Conservation (phyloP, 208 protist genomes). For the Leishmania lainsoni region DNA sequence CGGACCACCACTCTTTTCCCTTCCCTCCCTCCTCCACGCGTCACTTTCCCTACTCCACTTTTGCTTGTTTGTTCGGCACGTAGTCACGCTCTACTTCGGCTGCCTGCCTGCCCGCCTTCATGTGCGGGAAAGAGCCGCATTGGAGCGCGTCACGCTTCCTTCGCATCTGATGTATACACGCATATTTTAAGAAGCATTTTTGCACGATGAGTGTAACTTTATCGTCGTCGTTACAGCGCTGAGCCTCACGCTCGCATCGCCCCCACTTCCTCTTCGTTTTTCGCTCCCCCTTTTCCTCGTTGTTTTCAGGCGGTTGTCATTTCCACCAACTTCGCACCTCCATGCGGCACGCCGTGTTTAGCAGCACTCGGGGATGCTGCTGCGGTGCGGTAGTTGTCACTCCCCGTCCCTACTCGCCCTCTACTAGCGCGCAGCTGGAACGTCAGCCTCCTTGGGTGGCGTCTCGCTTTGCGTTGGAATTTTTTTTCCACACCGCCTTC, state of each 20-base stretch:
- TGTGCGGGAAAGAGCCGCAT: background rate
- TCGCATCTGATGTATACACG: background rate
- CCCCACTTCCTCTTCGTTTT: background rate
- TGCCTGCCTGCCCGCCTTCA: background rate
- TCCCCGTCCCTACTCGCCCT: background rate
- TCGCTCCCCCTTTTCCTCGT: background rate
- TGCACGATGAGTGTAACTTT: background rate
- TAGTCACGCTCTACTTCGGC: background rate
- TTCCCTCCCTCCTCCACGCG: background rate
- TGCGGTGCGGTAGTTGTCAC: background rate
- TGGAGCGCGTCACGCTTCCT: background rate
- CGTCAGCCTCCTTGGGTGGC: too few species aligned
- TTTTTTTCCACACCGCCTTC: background rate
- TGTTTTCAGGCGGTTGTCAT: background rate
- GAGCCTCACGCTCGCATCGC: background rate
- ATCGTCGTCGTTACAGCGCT: background rate
- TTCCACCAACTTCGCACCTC: background rate
- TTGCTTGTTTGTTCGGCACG: background rate
- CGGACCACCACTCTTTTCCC: background rate
- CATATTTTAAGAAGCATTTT: background rate
- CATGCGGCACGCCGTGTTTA: background rate
- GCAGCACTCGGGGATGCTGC: background rate
- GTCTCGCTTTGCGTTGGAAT: background rate
- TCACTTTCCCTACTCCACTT: background rate
- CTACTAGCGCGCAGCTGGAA: background rate